Evolutionary conservation across 2,329 filamentous ascomycete species (phyloP).

Genomic region (Beauveria sp.): DNA sequence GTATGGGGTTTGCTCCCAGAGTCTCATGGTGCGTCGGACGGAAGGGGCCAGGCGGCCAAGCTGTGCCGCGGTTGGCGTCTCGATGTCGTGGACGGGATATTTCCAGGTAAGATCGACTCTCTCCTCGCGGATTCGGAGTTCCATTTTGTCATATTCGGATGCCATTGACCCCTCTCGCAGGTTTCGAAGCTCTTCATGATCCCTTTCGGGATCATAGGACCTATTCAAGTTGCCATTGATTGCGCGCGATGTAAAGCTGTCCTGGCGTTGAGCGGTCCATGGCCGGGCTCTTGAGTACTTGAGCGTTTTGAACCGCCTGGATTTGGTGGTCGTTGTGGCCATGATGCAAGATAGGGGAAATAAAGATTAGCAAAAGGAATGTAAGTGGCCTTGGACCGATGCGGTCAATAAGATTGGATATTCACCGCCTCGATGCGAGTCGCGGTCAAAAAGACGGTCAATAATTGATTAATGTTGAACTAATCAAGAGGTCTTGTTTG

Average conservation of each 20-base stretch:
- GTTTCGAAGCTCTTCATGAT: background rate
- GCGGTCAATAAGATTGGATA: too few relatives aligned
- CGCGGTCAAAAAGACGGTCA: too few relatives aligned
- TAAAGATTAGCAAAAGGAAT: too few relatives aligned
- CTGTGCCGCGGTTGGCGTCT: background rate
- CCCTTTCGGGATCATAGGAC: background rate
- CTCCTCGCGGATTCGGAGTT: background rate
- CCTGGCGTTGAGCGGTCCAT: background rate
- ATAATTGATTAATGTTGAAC: too few relatives aligned
- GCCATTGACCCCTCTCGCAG: background rate
- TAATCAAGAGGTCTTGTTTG: too few relatives aligned
- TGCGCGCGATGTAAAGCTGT: too few relatives aligned
- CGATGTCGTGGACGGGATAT: background rate
- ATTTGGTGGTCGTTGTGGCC: background rate
- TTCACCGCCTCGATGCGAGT: too few relatives aligned
- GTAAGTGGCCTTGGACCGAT: too few relatives aligned
- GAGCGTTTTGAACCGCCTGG: background rate
- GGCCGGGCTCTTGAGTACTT: too few relatives aligned
- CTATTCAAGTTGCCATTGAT: background rate
- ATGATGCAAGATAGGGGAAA: background rate
- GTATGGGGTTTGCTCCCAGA: background rate
- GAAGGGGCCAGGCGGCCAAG: background rate
- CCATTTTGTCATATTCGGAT: background rate
- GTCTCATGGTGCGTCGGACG: background rate
- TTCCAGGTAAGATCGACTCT: background rate